phyloP scores from a whole-genome alignment of 495 filamentous ascomycete genomes.

The Talaromyces borbonicus region DNA sequence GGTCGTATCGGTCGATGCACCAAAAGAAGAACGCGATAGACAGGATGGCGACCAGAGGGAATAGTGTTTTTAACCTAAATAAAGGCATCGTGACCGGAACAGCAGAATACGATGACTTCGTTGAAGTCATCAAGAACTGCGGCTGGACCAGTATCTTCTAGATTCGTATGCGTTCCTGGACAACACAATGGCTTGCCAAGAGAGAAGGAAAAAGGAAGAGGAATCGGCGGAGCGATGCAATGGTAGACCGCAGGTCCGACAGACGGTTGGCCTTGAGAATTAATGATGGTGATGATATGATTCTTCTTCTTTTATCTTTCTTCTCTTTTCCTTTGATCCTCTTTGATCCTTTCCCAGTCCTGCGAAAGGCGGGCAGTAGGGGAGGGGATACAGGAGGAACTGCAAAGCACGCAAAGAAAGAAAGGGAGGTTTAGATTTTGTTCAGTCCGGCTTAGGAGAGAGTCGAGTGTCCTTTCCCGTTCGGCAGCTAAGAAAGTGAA shows the following conservation, averaged over 20 bases:
- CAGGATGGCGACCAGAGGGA: conserved; percentile 33
- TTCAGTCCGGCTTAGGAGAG: no score
- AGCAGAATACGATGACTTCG: conserved; percentile 13
- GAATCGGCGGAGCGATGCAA: no score
- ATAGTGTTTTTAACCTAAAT: conserved; percentile 35
- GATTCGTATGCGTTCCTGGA: background rate
- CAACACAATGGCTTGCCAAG: conserved; percentile 1
- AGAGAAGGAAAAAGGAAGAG: background rate
- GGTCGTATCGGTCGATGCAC: conserved; percentile 36
- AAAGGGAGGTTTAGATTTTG: conserved; percentile 1
- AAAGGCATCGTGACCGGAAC: conserved; percentile 32
- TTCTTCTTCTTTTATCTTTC: conserved; percentile 1
- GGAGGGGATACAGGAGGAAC: background rate
- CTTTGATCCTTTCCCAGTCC: conserved; percentile 7
- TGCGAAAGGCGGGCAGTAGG: conserved; percentile 3
- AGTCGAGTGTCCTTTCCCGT: conserved; percentile 1
- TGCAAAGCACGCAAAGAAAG: no score
- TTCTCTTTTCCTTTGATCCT: conserved; percentile 7
- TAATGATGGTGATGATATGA: no score
- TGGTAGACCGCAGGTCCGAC: no score
- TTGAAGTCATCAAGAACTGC: conserved; percentile 11
- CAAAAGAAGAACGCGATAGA: conserved; percentile 39
- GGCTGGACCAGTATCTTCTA: conserved; percentile 13
- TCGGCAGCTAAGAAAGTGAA: background rate
- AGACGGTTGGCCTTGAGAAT: no score